Evolutionary conservation across 192 early-diverging fungal genomes (phyloP).

Genomic region (Coemansia sp.): DNA sequence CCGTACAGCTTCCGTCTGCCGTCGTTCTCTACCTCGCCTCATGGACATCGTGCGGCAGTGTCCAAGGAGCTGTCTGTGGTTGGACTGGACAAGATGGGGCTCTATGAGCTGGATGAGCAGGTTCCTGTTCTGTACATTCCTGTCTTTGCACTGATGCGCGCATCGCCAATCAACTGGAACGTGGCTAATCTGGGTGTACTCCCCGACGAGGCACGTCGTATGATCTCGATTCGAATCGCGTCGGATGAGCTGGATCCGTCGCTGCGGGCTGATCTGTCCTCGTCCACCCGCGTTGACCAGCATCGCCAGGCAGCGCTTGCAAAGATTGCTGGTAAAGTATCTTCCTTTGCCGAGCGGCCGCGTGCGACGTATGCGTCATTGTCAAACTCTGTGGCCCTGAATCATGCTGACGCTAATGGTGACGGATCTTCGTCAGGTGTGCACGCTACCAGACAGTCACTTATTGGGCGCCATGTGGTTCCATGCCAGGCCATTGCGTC

Average conservation of each 20-base stretch:
- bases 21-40: constrained; percentile 53
- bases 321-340: constrained; percentile 19
- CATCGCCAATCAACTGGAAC: constrained; percentile 52
- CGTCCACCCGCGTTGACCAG: constrained; percentile 41
- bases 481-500: constrained; percentile 52
- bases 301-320: constrained; percentile 43
- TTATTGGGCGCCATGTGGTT: constrained; percentile 46
- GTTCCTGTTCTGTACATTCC: constrained; percentile 51
- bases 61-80: constrained; percentile 54
- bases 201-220: constrained; percentile 43
- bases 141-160: constrained; percentile 45
- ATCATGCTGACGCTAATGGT: background rate
- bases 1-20: constrained; percentile 51
- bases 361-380: constrained; percentile 11
- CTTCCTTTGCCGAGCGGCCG: constrained; percentile 10
- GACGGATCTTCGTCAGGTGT: constrained; percentile 1
- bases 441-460: constrained; percentile 18
- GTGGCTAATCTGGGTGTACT: constrained; percentile 44
- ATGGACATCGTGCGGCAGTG: constrained; percentile 48
- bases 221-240: constrained; percentile 53
- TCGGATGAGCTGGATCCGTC: constrained; percentile 50
- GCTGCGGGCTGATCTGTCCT: constrained; percentile 40
- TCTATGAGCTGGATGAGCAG: constrained; percentile 55
- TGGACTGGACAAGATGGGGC: constrained; percentile 43
- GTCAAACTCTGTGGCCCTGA: constrained; percentile 13